Evolutionary conservation across 345 rosid genomes (phyloP).

Genomic region (Psidium guajava): DNA sequence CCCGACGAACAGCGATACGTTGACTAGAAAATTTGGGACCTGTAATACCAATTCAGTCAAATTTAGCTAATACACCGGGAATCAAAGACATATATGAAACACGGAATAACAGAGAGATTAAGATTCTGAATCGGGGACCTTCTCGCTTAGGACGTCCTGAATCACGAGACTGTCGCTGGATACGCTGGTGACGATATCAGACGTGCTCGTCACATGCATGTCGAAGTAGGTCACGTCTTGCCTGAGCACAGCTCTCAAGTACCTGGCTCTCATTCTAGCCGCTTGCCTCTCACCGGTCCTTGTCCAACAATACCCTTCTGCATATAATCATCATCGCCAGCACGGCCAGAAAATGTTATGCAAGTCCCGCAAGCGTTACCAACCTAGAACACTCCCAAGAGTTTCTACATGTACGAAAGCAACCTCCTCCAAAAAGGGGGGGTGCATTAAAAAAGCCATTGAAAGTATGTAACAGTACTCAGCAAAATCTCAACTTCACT

Average conservation of each 20-base stretch:
- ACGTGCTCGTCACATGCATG: slow-evolving; percentile 2
- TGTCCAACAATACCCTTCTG: slow-evolving; percentile 14
- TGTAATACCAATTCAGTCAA: background rate
- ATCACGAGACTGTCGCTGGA: slow-evolving; percentile 6
- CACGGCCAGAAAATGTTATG: background rate
- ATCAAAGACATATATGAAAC: background rate
- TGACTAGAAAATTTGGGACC: slow-evolving; percentile 9
- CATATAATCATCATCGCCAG: background rate
- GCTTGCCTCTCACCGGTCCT: slow-evolving; percentile 16
- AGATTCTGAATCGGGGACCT: background rate
- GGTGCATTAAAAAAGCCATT: background rate
- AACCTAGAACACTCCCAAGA: background rate
- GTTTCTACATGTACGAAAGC: background rate
- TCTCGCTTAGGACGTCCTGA: slow-evolving; percentile 8
- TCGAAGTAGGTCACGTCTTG: slow-evolving; percentile 10
- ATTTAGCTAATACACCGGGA: background rate
- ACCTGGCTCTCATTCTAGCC: slow-evolving; percentile 2
- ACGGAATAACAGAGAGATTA: background rate
- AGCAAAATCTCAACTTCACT: background rate
- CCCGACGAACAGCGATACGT: background rate
- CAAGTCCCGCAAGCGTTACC: background rate
- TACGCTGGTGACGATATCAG: slow-evolving; percentile 4
- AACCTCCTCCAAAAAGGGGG: background rate
- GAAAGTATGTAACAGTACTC: background rate
- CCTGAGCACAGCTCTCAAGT: slow-evolving; percentile 8